Evolutionary conservation across 192 early-diverging fungal species (phyloP).

Genomic region (Rhizophagus prolifer): DNA sequence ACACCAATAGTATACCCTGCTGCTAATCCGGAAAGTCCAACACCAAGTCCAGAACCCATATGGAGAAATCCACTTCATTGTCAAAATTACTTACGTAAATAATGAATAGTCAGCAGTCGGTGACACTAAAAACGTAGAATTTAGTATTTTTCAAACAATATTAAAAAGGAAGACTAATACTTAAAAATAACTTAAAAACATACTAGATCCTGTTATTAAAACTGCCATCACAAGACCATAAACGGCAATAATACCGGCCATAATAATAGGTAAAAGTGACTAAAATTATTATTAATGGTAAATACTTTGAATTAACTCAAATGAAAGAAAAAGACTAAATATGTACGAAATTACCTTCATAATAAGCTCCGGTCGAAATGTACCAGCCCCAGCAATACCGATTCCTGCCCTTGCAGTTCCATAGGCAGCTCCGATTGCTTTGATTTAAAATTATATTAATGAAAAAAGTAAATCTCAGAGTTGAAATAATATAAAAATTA

Average conservation of each 20-base stretch:
- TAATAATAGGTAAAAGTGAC: slow-evolving; percentile 93
- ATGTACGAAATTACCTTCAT: slow-evolving; percentile 57
- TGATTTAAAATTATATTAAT: neutral
- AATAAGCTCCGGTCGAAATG: slow-evolving; percentile 89
- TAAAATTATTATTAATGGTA: slow-evolving; percentile 19
- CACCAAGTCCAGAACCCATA: slow-evolving; percentile 88
- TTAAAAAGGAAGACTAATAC: slow-evolving; percentile 30
- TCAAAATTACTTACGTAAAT: slow-evolving; percentile 31
- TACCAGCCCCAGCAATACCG: slow-evolving; percentile 92
- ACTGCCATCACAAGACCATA: slow-evolving; percentile 98
- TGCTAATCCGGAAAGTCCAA: slow-evolving; percentile 88
- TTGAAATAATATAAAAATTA: neutral
- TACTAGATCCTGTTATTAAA: slow-evolving; percentile 78
- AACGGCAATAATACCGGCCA: slow-evolving; percentile 98
- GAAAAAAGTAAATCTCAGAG: neutral
- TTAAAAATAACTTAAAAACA: slow-evolving; percentile 40
- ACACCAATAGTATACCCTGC: slow-evolving; percentile 97
- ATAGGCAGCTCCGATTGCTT: slow-evolving; percentile 94
- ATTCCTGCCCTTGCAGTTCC: slow-evolving; percentile 97
- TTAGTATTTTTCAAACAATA: too few species aligned
- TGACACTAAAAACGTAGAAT: slow-evolving; percentile 32
- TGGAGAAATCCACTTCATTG: slow-evolving; percentile 82
- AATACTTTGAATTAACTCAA: neutral
- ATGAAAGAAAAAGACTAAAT: neutral
- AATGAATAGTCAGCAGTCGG: slow-evolving; percentile 26